Evolutionary conservation across 2,329 filamentous ascomycete genomes (phyloP).

Genomic region (Claviceps digitariae): DNA sequence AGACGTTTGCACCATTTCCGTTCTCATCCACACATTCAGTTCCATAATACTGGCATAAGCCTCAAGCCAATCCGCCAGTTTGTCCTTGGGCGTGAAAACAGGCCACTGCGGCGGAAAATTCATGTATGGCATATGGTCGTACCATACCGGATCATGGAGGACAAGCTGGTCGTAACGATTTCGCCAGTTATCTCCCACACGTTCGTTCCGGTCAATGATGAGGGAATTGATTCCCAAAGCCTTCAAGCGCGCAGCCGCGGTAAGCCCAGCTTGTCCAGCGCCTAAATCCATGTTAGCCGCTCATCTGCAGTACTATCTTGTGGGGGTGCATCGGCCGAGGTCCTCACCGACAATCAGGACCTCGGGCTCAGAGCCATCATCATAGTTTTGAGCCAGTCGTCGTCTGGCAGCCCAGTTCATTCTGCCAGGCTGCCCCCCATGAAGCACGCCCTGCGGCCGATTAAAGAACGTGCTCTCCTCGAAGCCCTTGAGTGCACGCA

Average conservation of each 20-base stretch:
- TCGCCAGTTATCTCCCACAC: constrained; percentile 52
- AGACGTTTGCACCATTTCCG: constrained; percentile 30
- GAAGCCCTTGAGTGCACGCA: constrained; percentile 39
- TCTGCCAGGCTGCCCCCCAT: constrained; percentile 35
- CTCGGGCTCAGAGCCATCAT: constrained; percentile 33
- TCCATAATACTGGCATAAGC: constrained; percentile 51
- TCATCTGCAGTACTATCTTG: neutral
- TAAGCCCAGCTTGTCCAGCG: constrained; percentile 47
- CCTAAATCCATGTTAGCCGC: constrained; percentile 20
- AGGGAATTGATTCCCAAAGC: constrained; percentile 42
- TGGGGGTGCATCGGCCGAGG: neutral
- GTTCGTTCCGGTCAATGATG: constrained; percentile 43
- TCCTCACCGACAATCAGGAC: constrained; percentile 48
- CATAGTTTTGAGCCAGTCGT: constrained; percentile 31
- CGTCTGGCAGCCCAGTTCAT: constrained; percentile 49
- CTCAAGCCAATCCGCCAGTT: constrained; percentile 56
- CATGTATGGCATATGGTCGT: constrained; percentile 49
- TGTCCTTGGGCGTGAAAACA: constrained; percentile 59
- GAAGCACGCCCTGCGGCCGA: constrained; percentile 41
- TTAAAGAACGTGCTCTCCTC: constrained; percentile 34
- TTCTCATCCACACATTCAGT: constrained; percentile 51
- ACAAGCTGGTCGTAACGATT: constrained; percentile 50
- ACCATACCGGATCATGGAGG: constrained; percentile 53
- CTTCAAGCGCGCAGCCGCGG: constrained; percentile 43
- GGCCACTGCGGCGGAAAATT: constrained; percentile 53